Percentiles rank a stretch among this genome's conserved stretches.
phyloP scores from a whole-genome alignment of 768 basidiomycete genomes.

The Ephemerocybe angulata region DNA sequence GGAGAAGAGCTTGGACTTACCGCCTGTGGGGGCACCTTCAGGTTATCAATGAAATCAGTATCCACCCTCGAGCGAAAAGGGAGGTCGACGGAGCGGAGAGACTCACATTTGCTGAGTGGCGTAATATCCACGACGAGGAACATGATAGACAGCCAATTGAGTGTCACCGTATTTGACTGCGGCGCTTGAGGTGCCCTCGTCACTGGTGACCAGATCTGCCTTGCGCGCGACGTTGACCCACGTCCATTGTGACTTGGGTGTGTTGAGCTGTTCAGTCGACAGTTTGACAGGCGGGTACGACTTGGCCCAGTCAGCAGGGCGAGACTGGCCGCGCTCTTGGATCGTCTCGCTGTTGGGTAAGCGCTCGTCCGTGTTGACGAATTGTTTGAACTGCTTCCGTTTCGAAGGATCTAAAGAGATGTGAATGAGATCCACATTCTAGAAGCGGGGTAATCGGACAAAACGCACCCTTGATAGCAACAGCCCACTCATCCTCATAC shows the following conservation, averaged over 20 bases:
- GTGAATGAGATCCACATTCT: not conserved
- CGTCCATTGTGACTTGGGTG: constrained; percentile 50
- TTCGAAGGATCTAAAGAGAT: constrained; percentile 37
- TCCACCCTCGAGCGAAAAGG: no score
- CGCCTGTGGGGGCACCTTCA: constrained; percentile 34
- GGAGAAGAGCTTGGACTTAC: not conserved
- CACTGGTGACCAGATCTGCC: constrained; percentile 45
- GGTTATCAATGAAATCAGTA: not conserved
- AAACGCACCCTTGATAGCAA: constrained; percentile 44
- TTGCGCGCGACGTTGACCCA: constrained; percentile 51
- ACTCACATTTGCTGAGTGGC: constrained; percentile 62
- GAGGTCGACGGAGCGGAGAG: not conserved
- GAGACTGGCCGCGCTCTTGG: constrained; percentile 55
- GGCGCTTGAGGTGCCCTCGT: constrained; percentile 43
- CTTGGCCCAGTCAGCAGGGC: constrained; percentile 70
- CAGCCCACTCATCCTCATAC: constrained; percentile 69
- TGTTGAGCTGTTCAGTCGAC: constrained; percentile 30
- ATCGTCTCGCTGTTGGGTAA: constrained; percentile 46
- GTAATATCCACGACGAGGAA: constrained; percentile 55
- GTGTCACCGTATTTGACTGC: constrained; percentile 62
- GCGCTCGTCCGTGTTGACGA: constrained; percentile 58
- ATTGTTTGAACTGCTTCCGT: constrained; percentile 55
- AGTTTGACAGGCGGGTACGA: constrained; percentile 47
- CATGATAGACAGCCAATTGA: constrained; percentile 65
- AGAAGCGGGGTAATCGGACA: constrained; percentile 14